Evolutionary conservation across 768 basidiomycete species (phyloP).

Genomic region (Rickenella mellea): DNA sequence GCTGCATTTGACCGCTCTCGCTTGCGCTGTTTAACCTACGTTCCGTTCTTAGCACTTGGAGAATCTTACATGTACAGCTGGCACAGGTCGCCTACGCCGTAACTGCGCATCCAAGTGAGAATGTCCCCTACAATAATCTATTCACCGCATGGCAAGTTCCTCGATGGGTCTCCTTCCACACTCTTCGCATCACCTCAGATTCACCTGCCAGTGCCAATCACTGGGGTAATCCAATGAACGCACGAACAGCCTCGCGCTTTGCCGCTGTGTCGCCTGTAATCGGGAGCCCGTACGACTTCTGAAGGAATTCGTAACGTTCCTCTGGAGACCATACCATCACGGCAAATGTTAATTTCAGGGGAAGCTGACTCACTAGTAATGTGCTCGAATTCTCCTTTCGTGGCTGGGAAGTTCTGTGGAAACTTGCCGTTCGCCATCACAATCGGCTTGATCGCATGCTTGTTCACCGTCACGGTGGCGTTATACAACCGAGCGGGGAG

Average conservation of each 20-base stretch:
- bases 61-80: too few species aligned
- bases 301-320: slow-evolving; percentile 30
- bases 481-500: slow-evolving; percentile 28
- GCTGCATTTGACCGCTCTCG: too few species aligned
- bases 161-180: too few species aligned
- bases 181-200: too few species aligned
- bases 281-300: slow-evolving; percentile 24
- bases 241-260: slow-evolving; percentile 27
- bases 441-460: slow-evolving; percentile 21
- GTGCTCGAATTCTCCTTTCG: slow-evolving; percentile 35
- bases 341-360: neutral
- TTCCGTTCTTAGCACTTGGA: too few species aligned
- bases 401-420: slow-evolving; percentile 24
- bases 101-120: too few species aligned
- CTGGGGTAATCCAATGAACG: slow-evolving; percentile 27
- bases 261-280: slow-evolving; percentile 29
- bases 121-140: too few species aligned
- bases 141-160: too few species aligned
- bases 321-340: slow-evolving; percentile 15
- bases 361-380: slow-evolving; percentile 27
- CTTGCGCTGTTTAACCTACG: too few species aligned
- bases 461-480: slow-evolving; percentile 21
- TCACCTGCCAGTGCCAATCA: too few species aligned
- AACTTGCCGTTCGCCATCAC: slow-evolving; percentile 24
- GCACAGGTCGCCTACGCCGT: too few species aligned